Percentiles rank a stretch among this genome's conserved stretches.
phyloP scores from a whole-genome alignment of 2,329 filamentous ascomycete species.

The Aspergillus luchuensis region DNA sequence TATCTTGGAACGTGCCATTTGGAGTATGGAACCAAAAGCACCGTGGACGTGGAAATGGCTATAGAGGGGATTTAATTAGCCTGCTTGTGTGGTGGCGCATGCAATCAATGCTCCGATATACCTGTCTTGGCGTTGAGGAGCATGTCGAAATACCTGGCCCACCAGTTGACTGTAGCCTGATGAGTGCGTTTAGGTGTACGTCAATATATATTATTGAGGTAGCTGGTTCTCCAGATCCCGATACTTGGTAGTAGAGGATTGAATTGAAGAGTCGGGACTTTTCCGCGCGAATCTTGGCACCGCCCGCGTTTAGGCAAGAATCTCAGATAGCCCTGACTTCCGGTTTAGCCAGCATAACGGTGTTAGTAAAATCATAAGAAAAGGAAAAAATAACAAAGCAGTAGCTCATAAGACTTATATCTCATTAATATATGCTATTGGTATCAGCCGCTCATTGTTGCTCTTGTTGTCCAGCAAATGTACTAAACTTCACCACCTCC shows the following conservation, averaged over 20 bases:
- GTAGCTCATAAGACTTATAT: conserved; percentile 7
- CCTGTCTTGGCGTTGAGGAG: conserved; percentile 40
- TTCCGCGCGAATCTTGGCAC: conserved; percentile 23
- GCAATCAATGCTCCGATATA: conserved; percentile 16
- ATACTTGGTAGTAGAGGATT: neutral
- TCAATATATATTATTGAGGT: neutral
- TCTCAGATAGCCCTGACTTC: neutral
- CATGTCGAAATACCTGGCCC: conserved; percentile 24
- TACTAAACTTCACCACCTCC: conserved; percentile 64
- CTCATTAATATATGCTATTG: conserved; percentile 3
- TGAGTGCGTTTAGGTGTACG: neutral
- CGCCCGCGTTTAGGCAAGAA: conserved; percentile 4
- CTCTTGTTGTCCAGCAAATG: conserved; percentile 41
- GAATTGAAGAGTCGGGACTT: conserved; percentile 4
- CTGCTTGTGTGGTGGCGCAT: neutral
- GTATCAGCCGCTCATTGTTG: conserved; percentile 30
- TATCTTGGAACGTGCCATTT: conserved; percentile 78
- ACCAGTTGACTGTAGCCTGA: neutral
- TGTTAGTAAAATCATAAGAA: neutral
- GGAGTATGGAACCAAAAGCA: conserved; percentile 83
- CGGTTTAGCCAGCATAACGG: neutral
- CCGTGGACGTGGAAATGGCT: conserved; percentile 68
- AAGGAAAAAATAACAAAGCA: neutral
- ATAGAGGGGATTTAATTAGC: neutral
- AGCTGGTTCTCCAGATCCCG: neutral